phyloP scores from a whole-genome alignment of 495 filamentous ascomycete species.

The Rhizodiscina lignyota region DNA sequence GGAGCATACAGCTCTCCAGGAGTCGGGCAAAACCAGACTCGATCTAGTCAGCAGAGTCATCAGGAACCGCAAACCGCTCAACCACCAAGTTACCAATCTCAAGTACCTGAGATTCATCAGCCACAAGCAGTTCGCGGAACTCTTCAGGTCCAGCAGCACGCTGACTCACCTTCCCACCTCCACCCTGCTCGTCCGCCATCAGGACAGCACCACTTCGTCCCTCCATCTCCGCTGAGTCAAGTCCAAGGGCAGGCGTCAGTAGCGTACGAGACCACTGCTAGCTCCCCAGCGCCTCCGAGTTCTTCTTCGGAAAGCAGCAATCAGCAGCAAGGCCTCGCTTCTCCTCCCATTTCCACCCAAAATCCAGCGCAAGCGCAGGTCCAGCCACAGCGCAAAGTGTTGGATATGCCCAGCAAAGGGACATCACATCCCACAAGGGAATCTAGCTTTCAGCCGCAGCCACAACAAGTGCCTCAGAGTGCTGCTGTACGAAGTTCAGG shows the following conservation, averaged over 20 bases:
- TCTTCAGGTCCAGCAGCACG: too few relatives aligned
- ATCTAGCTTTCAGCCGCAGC: slow-evolving; percentile 4
- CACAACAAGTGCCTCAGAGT: neutral
- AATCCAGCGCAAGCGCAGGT: slow-evolving; percentile 9
- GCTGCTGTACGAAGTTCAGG: too few relatives aligned
- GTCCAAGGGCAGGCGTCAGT: slow-evolving; percentile 1
- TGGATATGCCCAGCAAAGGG: too few relatives aligned
- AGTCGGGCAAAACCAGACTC: too few relatives aligned
- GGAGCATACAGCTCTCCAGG: too few relatives aligned
- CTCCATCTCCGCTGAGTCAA: slow-evolving; percentile 7
- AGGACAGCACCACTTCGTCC: neutral
- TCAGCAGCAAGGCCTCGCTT: neutral
- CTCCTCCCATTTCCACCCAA: neutral
- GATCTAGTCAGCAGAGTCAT: too few relatives aligned
- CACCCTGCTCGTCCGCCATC: too few relatives aligned
- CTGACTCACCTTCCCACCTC: too few relatives aligned
- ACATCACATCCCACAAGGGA: slow-evolving; percentile 6
- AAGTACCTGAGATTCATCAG: too few relatives aligned
- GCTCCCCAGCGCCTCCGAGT: neutral
- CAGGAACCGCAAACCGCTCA: too few relatives aligned
- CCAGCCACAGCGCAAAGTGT: slow-evolving; percentile 12
- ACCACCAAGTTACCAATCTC: too few relatives aligned
- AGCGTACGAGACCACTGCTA: neutral
- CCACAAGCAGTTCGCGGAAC: too few relatives aligned
- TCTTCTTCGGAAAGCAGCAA: neutral